Evolutionary conservation across 768 basidiomycete species (phyloP), one percentile per base, ranked within the genome.

Genomic region (Hemileccinum rubropunctum): DNA sequence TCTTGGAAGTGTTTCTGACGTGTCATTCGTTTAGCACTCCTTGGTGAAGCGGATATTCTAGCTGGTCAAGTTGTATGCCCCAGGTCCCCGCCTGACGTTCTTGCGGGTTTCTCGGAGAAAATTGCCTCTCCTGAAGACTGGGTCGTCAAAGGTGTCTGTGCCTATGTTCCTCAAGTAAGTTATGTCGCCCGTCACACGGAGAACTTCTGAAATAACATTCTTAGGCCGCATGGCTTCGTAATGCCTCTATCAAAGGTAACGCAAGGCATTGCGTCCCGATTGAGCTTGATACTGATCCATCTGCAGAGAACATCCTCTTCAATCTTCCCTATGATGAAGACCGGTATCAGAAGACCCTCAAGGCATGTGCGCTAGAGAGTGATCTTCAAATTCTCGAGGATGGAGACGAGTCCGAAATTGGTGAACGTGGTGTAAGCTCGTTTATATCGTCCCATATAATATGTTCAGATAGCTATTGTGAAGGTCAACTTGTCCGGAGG

Each of bases 331-430:
- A 76, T 52, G 77, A 86, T 42, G 82, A 79, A 58, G 73, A 84
- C 45, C 77, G 93, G 7, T 95, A 95, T 59, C 73, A 80, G 51
- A 79, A 78, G 57, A 92, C 91, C 7, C 71, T 95, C 6, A 83
- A 90, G 66, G 88, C 83, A 38, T 82, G 81, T 51, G 88, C 90
- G 1, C 73, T 94, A 18, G 71, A 84, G 18, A 79, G 74, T 48
- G 91, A 94, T 60, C 73, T 94, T 30, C 79, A 83, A 43, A 91
- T 93, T 48, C 72, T 94, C 14, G 91, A 93, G 62, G 91, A 93
- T 58, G 89, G 91, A 1, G 91, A 93, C 57, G 84, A 88, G 57
- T 83, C 89, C 0, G 91, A 93, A 66, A 91, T 92, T 47, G 90
- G 90, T 17, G 90, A 92, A 71, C 83, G 88, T 28, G 90, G 90